Evolutionary conservation across 2,329 filamentous ascomycete species (phyloP).

Genomic region (Drechslera avenae): DNA sequence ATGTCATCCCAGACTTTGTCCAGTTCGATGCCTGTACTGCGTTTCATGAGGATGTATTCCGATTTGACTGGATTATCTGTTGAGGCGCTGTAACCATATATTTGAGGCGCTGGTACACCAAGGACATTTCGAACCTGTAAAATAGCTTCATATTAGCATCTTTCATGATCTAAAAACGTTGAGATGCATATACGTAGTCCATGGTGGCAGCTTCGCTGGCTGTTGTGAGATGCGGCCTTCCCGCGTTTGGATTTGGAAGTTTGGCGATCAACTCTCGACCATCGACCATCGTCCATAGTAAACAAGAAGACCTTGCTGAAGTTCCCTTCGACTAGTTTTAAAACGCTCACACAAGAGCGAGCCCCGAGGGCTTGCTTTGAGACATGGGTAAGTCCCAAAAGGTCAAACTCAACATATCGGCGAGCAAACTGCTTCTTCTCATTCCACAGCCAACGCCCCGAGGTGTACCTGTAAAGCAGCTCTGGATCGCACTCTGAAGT

Average conservation of each 20-base stretch:
- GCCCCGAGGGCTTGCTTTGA: too few species aligned
- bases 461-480: constrained; percentile 24
- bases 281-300: constrained; percentile 34
- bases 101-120: constrained; percentile 35
- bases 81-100: constrained; percentile 38
- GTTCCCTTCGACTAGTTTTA: constrained; percentile 34
- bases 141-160: constrained; percentile 17
- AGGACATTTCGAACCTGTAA: constrained; percentile 36
- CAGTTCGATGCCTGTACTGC: constrained; percentile 20
- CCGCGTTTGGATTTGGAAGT: constrained; percentile 43
- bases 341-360: too few species aligned
- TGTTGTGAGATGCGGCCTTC: constrained; percentile 36
- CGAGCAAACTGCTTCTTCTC: constrained; percentile 22
- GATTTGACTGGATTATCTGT: constrained; percentile 28
- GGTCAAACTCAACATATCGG: constrained; percentile 14
- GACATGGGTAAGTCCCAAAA: too few species aligned
- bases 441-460: constrained; percentile 26
- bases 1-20: constrained; percentile 20
- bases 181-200: constrained; percentile 36
- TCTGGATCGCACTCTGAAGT: constrained; percentile 56
- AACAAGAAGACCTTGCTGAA: constrained; percentile 49
- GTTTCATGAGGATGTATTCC: constrained; percentile 34
- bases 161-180: constrained; percentile 21
- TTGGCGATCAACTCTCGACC: constrained; percentile 37
- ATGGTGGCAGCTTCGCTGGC: constrained; percentile 45